Percentiles rank a stretch among this genome's conserved stretches.
Conservation (phyloP, 805 yeast species). For the Teunomyces tritomae region DNA sequence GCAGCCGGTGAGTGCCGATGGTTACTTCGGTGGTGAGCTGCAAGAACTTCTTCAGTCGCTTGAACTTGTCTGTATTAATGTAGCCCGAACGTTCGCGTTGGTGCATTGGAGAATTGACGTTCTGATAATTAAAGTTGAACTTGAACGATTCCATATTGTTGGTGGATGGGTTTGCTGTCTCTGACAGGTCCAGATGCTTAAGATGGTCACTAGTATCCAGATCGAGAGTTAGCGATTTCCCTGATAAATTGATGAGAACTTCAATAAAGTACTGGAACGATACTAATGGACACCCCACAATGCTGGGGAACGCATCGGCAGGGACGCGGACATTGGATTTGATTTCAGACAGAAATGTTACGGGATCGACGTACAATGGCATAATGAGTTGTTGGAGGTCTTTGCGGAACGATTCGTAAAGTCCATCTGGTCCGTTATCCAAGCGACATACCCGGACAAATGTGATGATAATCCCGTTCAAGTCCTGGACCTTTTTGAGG, state of each 20-base stretch:
- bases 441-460: conserved; percentile 74
- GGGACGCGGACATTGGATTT: conserved; percentile 71
- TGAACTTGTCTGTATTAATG: conserved; percentile 77
- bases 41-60: conserved; percentile 71
- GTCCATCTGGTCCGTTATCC: conserved; percentile 55
- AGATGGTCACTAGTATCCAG: conserved; percentile 5
- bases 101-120: conserved; percentile 10
- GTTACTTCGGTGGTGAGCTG: conserved; percentile 79
- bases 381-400: conserved; percentile 75
- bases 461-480: conserved; percentile 75
- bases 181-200: background rate
- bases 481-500: conserved; percentile 63
- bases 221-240: conserved; percentile 43
- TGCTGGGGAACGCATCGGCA: conserved; percentile 82
- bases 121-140: conserved; percentile 22
- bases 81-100: conserved; percentile 41
- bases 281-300: conserved; percentile 65
- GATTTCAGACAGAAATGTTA: conserved; percentile 52
- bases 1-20: conserved; percentile 68
- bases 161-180: background rate
- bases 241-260: conserved; percentile 76
- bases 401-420: conserved; percentile 73
- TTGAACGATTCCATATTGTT: conserved; percentile 12
- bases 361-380: conserved; percentile 78
- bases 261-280: conserved; percentile 84